Evolutionary conservation across 345 rosid species (phyloP), one percentile per base, ranked within the genome.

Genomic region (Dipteronia dyeriana): DNA sequence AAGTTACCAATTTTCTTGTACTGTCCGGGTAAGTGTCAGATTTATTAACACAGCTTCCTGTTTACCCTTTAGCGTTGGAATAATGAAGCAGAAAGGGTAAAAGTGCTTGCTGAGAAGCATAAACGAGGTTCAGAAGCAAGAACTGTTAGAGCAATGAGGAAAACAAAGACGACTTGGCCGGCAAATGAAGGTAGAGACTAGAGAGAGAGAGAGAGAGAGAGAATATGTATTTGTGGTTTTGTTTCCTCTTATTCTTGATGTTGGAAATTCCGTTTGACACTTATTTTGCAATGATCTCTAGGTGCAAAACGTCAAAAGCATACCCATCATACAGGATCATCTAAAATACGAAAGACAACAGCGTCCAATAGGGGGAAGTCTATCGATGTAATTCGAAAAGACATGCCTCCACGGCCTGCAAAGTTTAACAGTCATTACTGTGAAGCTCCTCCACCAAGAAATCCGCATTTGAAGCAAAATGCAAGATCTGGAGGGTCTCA

Each of bases 101-200:
- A 71, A 68, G 80, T 86, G 56, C 88, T 91, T 73, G 84, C 76
- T 39, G 93, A 91, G 85, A 91, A 91, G 84, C 90, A 90, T 76
- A 77, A 68, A 70, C 86, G 92, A 76, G 96, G 93, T 65, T 57
- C 86, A 3, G 90, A 82, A 43, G 91, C 94, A 76, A 87, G 96
- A 87, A 75, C 75, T 72, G 74, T 72, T 64, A 88, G 83, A 82
- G 82, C 66, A 76, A 73, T 60, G 80, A 81, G 79, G 75, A 83
- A 78, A 83, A 78, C 77, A 25, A 81, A 83, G 81, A 78, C 75
- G 75, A 74, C 53, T 2, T 54, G 71, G 73, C 73, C 86, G 77
- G 71, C 75, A 23, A 85, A 68, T 76, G 75, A 84, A 74, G 83
- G 84, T 80, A 70, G 53, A 61, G 2, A 34, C 38, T 34, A 16